Base-by-base conservation (phyloP, 306 rosid species). In the Cicer chorassanicum region DNA sequence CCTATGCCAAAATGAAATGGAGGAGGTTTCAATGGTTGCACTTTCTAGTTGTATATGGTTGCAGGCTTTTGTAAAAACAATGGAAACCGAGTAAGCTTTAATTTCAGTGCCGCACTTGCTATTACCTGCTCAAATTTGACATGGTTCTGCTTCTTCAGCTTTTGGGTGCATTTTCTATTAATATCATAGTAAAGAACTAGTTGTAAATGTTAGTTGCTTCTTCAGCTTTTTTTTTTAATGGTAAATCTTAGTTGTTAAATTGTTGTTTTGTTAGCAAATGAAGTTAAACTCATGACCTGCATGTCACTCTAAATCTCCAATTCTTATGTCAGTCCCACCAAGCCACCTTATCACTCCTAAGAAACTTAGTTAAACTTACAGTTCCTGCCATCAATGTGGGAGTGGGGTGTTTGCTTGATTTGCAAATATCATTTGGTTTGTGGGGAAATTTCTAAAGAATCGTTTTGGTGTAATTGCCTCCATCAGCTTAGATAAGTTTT, bases 31-130 rank as follows among this genome's bases (percentile, higher is more conserved):
- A 2, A 86, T 94, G 96, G 97, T 94, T 55, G 99, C 99, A 0
- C 96, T 94, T 64, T 94, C 99, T 6, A 92, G 99, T 55, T 92
- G 99, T 79, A 88, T 92, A 72, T 94, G 99, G 99, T 83, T 94
- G 91, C 99, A 94, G 82, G 99, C 96, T 81, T 89, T 92, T 84
- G 97, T 92, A 10, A 86, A 92, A 81, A 65, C 87, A 65, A 80
- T 92, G 85, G 99, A 94, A 80, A 94, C 99, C 79, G 92, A 89
- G 99, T 94, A 90, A 85, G 99, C 77, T 78, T 54, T 34, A 77
- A 34, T 59, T 57, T 44, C 42, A 34, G 19, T 18, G 51, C 24
- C 39, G 68, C 53, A 54, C 36, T 74, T 77, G 50, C 71, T n/a
- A 36, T 44, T 62, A 49, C 66, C 21, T 63, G 15, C 55, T 43